Percentiles rank a stretch among this genome's conserved stretches.
phyloP scores from a whole-genome alignment of 495 filamentous ascomycete species.

The Chaetomium tenue region DNA sequence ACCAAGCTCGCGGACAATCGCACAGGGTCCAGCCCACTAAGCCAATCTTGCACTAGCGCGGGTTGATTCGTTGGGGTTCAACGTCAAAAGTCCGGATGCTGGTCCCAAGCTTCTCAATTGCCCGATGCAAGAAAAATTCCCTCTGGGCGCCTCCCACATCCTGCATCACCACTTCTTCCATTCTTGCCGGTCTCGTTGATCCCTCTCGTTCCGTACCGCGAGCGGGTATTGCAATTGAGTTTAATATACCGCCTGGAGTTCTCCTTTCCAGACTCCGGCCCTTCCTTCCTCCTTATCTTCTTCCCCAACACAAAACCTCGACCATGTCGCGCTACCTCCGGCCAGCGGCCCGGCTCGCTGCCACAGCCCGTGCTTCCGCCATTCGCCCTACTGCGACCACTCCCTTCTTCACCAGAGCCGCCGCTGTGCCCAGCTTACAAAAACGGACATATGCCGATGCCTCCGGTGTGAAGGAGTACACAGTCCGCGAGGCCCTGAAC shows the following conservation, averaged over 20 bases:
- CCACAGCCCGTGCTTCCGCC: constrained; percentile 56
- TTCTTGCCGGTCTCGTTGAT: constrained; percentile 10
- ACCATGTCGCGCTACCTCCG: constrained; percentile 72
- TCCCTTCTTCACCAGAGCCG: constrained; percentile 50
- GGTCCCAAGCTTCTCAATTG: constrained; percentile 31
- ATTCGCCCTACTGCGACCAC: constrained; percentile 48
- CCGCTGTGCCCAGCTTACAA: constrained; percentile 42
- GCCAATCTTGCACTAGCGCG: constrained; percentile 28
- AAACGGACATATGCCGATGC: constrained; percentile 54
- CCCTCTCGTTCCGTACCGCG: constrained; percentile 12
- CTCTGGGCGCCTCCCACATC: constrained; percentile 21
- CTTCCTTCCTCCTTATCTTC: constrained; percentile 28
- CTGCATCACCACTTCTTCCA: constrained; percentile 22
- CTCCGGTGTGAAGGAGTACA: constrained; percentile 81
- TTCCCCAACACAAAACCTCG: constrained; percentile 22
- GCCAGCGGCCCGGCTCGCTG: constrained; percentile 73
- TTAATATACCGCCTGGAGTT: constrained; percentile 11
- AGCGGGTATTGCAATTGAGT: constrained; percentile 21
- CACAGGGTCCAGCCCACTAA: constrained; percentile 27
- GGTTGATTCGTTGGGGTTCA: constrained; percentile 36
- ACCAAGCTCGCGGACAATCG: constrained; percentile 21
- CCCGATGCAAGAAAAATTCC: constrained; percentile 35
- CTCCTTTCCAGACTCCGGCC: neutral
- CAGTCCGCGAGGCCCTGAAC: constrained; percentile 94
- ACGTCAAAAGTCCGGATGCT: constrained; percentile 30